phyloP scores from a whole-genome alignment of 108 stramenopile genomes.

The Nitzschia putrida region DNA sequence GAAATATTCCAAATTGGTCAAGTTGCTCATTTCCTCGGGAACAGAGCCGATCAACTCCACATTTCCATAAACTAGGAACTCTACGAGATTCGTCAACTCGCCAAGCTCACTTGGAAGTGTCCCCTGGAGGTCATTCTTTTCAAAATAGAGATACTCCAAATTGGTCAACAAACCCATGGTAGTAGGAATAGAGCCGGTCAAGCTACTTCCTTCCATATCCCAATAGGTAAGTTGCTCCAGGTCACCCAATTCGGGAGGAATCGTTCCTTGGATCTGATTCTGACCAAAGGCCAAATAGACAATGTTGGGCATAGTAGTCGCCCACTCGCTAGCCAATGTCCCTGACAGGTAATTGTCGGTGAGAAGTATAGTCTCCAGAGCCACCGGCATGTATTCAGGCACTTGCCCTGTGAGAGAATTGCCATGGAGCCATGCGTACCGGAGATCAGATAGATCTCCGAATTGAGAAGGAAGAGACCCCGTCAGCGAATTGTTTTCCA shows the following conservation, averaged over 20 bases:
- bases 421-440: background rate
- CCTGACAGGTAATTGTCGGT: slow-evolving; percentile 23
- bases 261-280: slow-evolving; percentile 25
- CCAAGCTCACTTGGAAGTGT: slow-evolving; percentile 9
- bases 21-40: slow-evolving; percentile 35
- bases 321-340: slow-evolving; percentile 18
- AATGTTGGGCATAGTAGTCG: background rate
- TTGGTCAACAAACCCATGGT: background rate
- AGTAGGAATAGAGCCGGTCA: slow-evolving; percentile 1
- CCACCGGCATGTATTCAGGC: background rate
- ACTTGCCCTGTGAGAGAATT: slow-evolving; percentile 4
- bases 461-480: slow-evolving; percentile 45
- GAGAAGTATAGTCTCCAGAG: slow-evolving; percentile 9
- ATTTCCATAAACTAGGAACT: slow-evolving; percentile 20
- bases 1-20: slow-evolving; percentile 8
- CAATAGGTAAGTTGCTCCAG: slow-evolving; percentile 26
- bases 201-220: slow-evolving; percentile 7
- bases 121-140: background rate
- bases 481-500: slow-evolving; percentile 37
- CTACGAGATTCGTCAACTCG: slow-evolving; percentile 8
- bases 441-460: slow-evolving; percentile 31
- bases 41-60: slow-evolving; percentile 20
- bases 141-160: background rate
- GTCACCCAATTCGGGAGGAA: slow-evolving; percentile 42
- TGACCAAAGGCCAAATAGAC: slow-evolving; percentile 1